These are phyloP conservation scores for Mycothermus thermophilus DNA, from an alignment of 495 filamentous ascomycete genomes.

Conservation along the genomic window DNA sequence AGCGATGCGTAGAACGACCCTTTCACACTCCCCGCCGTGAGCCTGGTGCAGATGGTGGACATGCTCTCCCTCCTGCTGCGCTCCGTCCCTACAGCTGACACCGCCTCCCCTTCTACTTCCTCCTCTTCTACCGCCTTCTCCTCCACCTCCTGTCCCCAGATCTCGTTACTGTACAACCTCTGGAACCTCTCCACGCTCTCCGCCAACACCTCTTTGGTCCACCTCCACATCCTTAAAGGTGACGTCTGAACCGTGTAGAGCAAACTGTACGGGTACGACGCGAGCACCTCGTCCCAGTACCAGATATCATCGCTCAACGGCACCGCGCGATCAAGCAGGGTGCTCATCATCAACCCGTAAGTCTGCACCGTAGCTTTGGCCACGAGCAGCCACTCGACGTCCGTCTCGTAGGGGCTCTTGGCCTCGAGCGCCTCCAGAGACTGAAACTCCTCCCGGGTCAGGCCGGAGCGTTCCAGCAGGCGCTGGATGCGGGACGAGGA, in stretches of 20 bases:
- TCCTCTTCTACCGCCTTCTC: neutral
- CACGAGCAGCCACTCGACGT: slow-evolving; percentile 77
- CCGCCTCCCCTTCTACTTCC: no score
- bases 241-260: slow-evolving; percentile 74
- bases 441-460: slow-evolving; percentile 10
- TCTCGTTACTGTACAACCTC: slow-evolving; percentile 9
- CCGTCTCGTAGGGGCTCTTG: slow-evolving; percentile 42
- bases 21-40: neutral
- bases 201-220: slow-evolving; percentile 46
- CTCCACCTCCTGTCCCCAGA: neutral
- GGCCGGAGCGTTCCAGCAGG: slow-evolving; percentile 45
- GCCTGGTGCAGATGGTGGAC: neutral
- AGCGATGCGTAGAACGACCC: slow-evolving; percentile 13
- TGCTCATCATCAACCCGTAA: slow-evolving; percentile 61
- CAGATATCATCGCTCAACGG: slow-evolving; percentile 67
- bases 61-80: no score
- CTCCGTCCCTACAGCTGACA: no score
- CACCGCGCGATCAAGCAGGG: slow-evolving; percentile 66
- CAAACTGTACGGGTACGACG: slow-evolving; percentile 54
- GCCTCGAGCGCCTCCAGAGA: slow-evolving; percentile 10
- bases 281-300: slow-evolving; percentile 82
- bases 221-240: slow-evolving; percentile 55
- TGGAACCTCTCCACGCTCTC: slow-evolving; percentile 39
- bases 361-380: slow-evolving; percentile 77
- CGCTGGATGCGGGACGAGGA: slow-evolving; percentile 37